Evolutionary conservation across 495 filamentous ascomycete genomes (phyloP).

Genomic region (Glarea lozoyensis): DNA sequence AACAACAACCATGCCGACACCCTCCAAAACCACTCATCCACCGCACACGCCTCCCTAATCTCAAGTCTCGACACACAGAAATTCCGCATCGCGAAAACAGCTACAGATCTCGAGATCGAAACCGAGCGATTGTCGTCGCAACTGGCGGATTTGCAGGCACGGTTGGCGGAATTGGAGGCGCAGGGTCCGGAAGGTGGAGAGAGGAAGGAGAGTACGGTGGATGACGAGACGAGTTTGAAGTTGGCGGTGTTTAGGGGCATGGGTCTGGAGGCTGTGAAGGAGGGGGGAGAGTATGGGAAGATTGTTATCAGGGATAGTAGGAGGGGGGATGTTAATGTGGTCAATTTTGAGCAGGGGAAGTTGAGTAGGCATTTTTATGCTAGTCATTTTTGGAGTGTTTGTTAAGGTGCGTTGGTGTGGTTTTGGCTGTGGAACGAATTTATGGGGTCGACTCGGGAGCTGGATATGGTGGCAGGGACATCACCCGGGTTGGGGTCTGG

Average conservation of each 20-base stretch:
- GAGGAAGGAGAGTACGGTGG: slow-evolving; percentile 28
- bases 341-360: slow-evolving; percentile 89
- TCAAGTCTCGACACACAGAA: slow-evolving; percentile 85
- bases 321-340: slow-evolving; percentile 88
- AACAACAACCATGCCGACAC: slow-evolving; percentile 63
- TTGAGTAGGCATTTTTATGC: slow-evolving; percentile 89
- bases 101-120: slow-evolving; percentile 83
- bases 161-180: slow-evolving; percentile 72
- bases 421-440: background rate
- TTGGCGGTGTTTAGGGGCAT: slow-evolving; percentile 86
- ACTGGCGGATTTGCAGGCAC: slow-evolving; percentile 62
- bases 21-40: slow-evolving; percentile 57
- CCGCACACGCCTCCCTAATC: slow-evolving; percentile 71
- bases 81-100: slow-evolving; percentile 85
- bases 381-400: slow-evolving; percentile 91
- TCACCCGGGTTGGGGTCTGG: too few species aligned
- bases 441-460: background rate
- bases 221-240: slow-evolving; percentile 54
- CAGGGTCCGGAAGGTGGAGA: slow-evolving; percentile 62
- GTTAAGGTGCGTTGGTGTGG: slow-evolving; percentile 36
- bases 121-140: slow-evolving; percentile 79
- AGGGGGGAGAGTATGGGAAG: slow-evolving; percentile 61
- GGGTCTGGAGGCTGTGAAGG: slow-evolving; percentile 76
- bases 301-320: slow-evolving; percentile 78
- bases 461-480: too few species aligned